Conservation (phyloP, 768 basidiomycete species). For the Clitopilus passeckerianus region DNA sequence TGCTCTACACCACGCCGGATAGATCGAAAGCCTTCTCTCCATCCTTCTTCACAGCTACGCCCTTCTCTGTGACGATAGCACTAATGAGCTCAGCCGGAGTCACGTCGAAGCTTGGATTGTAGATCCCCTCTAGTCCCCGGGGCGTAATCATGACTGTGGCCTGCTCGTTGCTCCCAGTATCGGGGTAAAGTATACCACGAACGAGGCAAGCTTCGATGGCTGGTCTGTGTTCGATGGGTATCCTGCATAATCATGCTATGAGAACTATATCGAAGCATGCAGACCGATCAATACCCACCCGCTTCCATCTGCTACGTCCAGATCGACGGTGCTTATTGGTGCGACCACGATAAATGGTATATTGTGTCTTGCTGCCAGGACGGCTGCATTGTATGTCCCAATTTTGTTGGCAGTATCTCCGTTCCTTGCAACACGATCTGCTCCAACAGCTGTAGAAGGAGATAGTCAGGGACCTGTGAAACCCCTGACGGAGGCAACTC, state of each 20-base stretch:
- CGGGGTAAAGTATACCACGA: conserved; percentile 72
- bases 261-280: conserved; percentile 3
- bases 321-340: conserved; percentile 88
- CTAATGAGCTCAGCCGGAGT: conserved; percentile 91
- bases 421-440: conserved; percentile 85
- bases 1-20: conserved; percentile 41
- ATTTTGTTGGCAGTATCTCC: conserved; percentile 99
- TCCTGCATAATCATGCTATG: conserved; percentile 28
- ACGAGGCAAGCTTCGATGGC: conserved; percentile 84
- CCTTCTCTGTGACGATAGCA: conserved; percentile 94
- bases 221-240: conserved; percentile 93
- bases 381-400: conserved; percentile 95
- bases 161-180: conserved; percentile 49
- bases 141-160: conserved; percentile 86
- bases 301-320: conserved; percentile 67
- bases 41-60: conserved; percentile 72
- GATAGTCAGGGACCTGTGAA: background rate
- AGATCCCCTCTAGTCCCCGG: conserved; percentile 53
- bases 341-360: conserved; percentile 94
- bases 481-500: conserved; percentile 14
- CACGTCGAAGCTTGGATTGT: conserved; percentile 96
- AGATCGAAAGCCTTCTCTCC: conserved; percentile 63
- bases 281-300: conserved; percentile 23
- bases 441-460: conserved; percentile 61
- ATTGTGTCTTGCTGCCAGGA: conserved; percentile 79